These are phyloP conservation scores for Pulveroboletus sp. DNA, from an alignment of 768 basidiomycete genomes.

Conservation along the genomic window DNA sequence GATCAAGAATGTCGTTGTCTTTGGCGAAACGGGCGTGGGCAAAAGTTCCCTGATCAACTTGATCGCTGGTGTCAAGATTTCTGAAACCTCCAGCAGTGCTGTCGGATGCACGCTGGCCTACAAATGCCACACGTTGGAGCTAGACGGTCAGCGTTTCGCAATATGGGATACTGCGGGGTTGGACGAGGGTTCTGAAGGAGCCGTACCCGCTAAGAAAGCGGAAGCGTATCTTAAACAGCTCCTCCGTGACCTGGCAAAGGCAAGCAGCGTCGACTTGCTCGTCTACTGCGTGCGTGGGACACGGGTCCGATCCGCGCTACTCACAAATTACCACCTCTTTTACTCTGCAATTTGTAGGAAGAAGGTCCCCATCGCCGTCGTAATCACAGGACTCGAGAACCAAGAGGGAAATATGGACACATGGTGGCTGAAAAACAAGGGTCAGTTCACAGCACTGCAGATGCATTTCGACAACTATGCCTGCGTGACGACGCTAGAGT, in stretches of 20 bases:
- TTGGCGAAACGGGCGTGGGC: constrained; percentile 23
- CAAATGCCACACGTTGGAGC: constrained; percentile 5
- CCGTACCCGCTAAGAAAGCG: constrained; percentile 21
- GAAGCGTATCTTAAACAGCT: constrained; percentile 28
- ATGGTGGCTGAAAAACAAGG: constrained; percentile 30
- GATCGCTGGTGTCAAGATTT: constrained; percentile 9
- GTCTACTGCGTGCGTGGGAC: constrained; percentile 29
- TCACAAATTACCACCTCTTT: constrained; percentile 37
- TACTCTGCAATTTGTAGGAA: constrained; percentile 35
- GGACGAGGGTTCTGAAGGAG: constrained; percentile 19
- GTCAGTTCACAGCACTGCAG: constrained; percentile 20
- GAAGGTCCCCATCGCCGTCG: constrained; percentile 36
- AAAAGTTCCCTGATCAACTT: constrained; percentile 24
- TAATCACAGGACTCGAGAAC: constrained; percentile 37
- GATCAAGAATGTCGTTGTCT: constrained; percentile 17
- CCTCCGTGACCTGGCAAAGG: constrained; percentile 12
- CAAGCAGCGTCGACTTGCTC: constrained; percentile 18
- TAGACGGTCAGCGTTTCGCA: constrained; percentile 9
- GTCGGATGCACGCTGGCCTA: constrained; percentile 17
- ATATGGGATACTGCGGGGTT: constrained; percentile 27
- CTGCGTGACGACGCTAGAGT: constrained; percentile 35
- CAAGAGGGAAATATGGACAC: constrained; percentile 25
- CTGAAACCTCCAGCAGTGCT: constrained; percentile 18
- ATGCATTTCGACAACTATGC: constrained; percentile 35
- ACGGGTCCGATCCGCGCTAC: constrained; percentile 15